Evolutionary conservation across 352 stramenopile genomes (phyloP).

Genomic region (Pythium dissotocum): DNA sequence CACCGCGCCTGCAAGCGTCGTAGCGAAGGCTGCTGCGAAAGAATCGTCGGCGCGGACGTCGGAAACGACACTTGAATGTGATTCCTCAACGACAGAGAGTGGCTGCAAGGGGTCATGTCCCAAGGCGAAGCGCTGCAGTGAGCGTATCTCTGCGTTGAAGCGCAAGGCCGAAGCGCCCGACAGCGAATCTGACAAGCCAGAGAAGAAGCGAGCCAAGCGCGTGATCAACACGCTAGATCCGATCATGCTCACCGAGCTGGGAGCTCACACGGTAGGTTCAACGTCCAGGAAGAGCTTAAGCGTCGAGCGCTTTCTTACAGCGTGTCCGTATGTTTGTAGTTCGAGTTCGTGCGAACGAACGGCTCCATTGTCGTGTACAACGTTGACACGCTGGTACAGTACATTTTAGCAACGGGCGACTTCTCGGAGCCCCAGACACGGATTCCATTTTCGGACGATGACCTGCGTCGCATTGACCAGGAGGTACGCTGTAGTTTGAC

Average conservation of each 20-base stretch:
- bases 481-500: conserved; percentile 42
- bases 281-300: background rate
- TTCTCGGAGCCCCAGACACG: conserved; percentile 89
- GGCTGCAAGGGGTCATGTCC: conserved; percentile 4
- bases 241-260: conserved; percentile 86
- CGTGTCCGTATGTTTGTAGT: conserved; percentile 41
- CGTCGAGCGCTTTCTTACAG: conserved; percentile 25
- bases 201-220: conserved; percentile 59
- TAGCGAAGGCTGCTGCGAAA: conserved; percentile 23
- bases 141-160: conserved; percentile 61
- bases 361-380: conserved; percentile 86
- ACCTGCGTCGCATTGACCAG: conserved; percentile 72
- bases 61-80: background rate
- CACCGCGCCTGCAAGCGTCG: background rate
- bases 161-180: conserved; percentile 41
- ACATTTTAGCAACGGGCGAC: conserved; percentile 87
- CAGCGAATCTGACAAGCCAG: conserved; percentile 12
- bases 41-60: conserved; percentile 8
- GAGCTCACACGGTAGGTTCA: conserved; percentile 61
- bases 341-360: conserved; percentile 83
- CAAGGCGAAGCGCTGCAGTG: conserved; percentile 50
- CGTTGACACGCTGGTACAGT: conserved; percentile 85
- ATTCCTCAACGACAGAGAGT: background rate
- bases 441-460: conserved; percentile 83
- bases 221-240: conserved; percentile 82